Evolutionary conservation across 192 early-diverging fungal genomes (phyloP).

Genomic region (Backusella westeae): DNA sequence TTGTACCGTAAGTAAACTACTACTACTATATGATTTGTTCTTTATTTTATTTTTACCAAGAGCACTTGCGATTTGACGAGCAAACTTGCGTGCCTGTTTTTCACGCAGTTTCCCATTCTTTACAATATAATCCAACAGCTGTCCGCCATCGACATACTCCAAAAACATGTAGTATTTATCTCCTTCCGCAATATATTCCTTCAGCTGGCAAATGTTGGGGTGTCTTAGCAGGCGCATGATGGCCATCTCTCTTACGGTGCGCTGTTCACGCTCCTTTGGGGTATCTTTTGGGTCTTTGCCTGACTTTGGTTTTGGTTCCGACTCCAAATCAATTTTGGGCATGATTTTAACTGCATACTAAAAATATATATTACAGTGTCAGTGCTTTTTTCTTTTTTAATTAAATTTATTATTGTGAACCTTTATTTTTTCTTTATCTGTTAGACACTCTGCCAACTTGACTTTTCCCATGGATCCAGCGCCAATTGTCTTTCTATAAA

Average conservation of each 20-base stretch:
- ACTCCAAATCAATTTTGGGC: conserved; percentile 28
- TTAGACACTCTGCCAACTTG: conserved; percentile 32
- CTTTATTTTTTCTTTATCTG: conserved; percentile 24
- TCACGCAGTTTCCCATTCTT: conserved; percentile 78
- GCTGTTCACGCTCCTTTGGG: conserved; percentile 46
- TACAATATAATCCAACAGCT: conserved; percentile 83
- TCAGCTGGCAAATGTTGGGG: conserved; percentile 79
- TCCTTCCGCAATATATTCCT: conserved; percentile 65
- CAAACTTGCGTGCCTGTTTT: conserved; percentile 74
- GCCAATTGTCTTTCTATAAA: conserved; percentile 33
- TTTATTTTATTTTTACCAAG: conserved; percentile 31
- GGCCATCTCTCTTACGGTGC: conserved; percentile 67
- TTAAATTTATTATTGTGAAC: background rate
- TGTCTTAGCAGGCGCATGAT: conserved; percentile 79
- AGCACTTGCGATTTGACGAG: conserved; percentile 73
- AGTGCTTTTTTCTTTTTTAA: background rate
- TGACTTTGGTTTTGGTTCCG: background rate
- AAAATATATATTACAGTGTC: background rate
- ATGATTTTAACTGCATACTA: conserved; percentile 71
- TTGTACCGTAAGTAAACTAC: no score
- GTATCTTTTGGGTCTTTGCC: conserved; percentile 37
- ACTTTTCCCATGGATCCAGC: conserved; percentile 39
- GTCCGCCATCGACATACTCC: conserved; percentile 80
- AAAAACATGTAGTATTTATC: conserved; percentile 76
- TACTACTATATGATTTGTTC: no score